These are phyloP conservation scores for Fraxinus angustifolia DNA, from an alignment of 305 asterid genomes.

Conservation along the genomic window DNA sequence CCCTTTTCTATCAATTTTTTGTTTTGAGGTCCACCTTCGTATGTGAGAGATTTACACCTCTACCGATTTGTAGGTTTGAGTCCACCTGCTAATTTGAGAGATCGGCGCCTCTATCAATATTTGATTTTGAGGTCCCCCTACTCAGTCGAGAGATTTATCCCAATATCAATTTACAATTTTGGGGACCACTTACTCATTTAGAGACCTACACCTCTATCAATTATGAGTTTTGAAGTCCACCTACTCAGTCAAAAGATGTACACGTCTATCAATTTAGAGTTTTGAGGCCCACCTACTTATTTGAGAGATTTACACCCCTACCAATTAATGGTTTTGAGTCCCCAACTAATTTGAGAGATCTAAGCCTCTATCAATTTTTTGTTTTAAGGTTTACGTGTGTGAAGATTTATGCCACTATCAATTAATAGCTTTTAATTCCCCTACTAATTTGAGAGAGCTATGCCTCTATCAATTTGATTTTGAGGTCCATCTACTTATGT, in stretches of 20 bases:
- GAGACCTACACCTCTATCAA: neutral
- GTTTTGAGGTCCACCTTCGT: neutral
- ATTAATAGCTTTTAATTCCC: neutral
- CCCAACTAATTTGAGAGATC: neutral
- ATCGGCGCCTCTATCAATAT: neutral
- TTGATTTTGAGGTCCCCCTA: neutral
- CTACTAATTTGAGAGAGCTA: neutral
- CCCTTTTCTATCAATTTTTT: neutral
- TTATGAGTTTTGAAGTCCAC: neutral
- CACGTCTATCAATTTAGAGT: neutral
- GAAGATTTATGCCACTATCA: neutral
- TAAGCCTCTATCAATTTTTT: neutral
- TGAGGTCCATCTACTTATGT: neutral
- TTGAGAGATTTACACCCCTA: neutral
- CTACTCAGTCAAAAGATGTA: neutral
- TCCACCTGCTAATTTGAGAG: neutral
- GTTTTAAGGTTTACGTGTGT: neutral
- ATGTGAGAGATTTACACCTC: neutral
- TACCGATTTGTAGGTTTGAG: neutral
- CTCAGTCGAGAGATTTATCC: neutral
- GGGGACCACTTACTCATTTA: neutral
- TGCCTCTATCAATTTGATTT: neutral
- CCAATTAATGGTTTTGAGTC: neutral
- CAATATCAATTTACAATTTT: neutral
- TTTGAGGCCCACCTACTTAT: neutral